Conservation (phyloP, 75 land plant species). For the Cryptomeria japonica region DNA sequence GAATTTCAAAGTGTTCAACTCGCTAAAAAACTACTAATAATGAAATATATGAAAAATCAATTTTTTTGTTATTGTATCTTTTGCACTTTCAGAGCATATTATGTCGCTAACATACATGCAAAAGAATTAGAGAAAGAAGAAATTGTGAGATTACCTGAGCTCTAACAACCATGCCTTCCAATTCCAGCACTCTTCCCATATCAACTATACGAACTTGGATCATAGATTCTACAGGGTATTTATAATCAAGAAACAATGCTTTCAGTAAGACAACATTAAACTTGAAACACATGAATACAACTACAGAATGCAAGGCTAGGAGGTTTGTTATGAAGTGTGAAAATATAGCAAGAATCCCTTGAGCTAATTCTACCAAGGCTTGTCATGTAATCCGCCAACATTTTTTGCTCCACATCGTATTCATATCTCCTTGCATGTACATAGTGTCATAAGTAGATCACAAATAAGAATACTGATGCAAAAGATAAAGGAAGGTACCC, state of each 20-base stretch:
- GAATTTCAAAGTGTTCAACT: too few relatives aligned
- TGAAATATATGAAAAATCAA: too few relatives aligned
- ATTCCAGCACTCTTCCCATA: too few relatives aligned
- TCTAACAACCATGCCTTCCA: neutral
- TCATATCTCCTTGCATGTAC: slow-evolving; percentile 31
- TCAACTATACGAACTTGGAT: too few relatives aligned
- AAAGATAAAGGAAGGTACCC: slow-evolving; percentile 59
- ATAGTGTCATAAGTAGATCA: slow-evolving; percentile 72
- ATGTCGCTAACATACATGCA: neutral
- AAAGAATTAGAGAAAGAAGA: neutral
- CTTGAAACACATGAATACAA: slow-evolving; percentile 62
- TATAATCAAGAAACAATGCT: too few relatives aligned
- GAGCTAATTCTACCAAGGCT: slow-evolving; percentile 43
- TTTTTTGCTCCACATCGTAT: slow-evolving; percentile 52
- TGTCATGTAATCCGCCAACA: slow-evolving; percentile 29
- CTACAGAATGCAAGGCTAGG: slow-evolving; percentile 58
- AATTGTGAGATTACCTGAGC: neutral
- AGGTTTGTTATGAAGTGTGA: slow-evolving; percentile 48
- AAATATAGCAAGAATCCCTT: slow-evolving; percentile 66
- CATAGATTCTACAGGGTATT: too few relatives aligned
- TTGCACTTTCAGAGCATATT: neutral
- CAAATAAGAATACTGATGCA: slow-evolving; percentile 33
- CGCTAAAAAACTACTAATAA: too few relatives aligned
- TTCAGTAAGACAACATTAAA: too few relatives aligned
- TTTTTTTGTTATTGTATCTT: too few relatives aligned